Evolutionary conservation across 2,329 filamentous ascomycete species (phyloP).

Genomic region (Dendryphion nanum): DNA sequence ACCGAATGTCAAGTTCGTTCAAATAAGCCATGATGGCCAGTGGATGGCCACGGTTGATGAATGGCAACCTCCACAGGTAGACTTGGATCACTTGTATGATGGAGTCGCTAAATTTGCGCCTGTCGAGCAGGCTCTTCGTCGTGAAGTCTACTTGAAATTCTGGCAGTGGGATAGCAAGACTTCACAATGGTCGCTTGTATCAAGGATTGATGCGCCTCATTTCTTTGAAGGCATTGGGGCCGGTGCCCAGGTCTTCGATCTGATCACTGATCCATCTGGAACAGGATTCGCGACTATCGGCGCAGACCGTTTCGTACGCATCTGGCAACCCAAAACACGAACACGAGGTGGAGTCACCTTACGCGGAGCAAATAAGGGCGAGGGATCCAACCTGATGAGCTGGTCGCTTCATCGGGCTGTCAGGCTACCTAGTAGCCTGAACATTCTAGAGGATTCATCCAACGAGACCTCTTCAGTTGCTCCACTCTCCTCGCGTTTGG

Average conservation of each 20-base stretch:
- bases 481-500: conserved; percentile 60
- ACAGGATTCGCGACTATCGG: conserved; percentile 82
- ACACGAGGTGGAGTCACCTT: conserved; percentile 66
- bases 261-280: conserved; percentile 68
- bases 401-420: conserved; percentile 69
- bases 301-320: conserved; percentile 71
- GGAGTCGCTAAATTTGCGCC: conserved; percentile 40
- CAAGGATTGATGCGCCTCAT: conserved; percentile 83
- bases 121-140: conserved; percentile 49
- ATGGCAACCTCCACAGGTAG: conserved; percentile 73
- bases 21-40: conserved; percentile 74
- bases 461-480: conserved; percentile 26
- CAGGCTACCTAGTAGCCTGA: conserved; percentile 41
- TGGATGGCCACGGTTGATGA: conserved; percentile 93
- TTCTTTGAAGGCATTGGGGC: conserved; percentile 47
- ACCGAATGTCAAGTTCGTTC: conserved; percentile 72
- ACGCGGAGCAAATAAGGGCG: conserved; percentile 51
- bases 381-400: conserved; percentile 57
- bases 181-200: conserved; percentile 68
- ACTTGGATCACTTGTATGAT: conserved; percentile 58
- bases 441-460: conserved; percentile 20
- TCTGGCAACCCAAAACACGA: conserved; percentile 76
- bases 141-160: conserved; percentile 85
- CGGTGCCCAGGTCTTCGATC: conserved; percentile 63
- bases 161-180: conserved; percentile 67